These are phyloP conservation scores for Leccinum uliginosum DNA, from an alignment of 768 basidiomycete genomes.

Conservation along the genomic window DNA sequence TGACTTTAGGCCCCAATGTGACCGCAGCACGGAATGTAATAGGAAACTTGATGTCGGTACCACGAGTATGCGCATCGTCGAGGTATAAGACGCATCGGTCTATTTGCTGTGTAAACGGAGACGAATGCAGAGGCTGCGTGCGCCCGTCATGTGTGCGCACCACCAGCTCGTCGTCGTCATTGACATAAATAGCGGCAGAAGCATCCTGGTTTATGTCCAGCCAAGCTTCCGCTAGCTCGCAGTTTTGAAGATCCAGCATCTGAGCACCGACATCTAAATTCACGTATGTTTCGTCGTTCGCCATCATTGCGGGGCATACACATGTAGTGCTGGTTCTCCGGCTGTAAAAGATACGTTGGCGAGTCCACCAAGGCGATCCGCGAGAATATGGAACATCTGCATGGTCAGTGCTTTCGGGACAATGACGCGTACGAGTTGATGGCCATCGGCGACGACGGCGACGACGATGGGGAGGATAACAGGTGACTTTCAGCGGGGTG, in stretches of 20 bases:
- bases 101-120: constrained; percentile 24
- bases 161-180: constrained; percentile 25
- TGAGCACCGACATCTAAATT: constrained; percentile 51
- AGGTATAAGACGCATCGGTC: constrained; percentile 32
- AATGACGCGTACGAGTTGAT: constrained; percentile 24
- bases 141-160: constrained; percentile 22
- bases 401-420: constrained; percentile 23
- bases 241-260: constrained; percentile 46
- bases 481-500: constrained; percentile 22
- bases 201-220: constrained; percentile 19
- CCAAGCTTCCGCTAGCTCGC: constrained; percentile 39
- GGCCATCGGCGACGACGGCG: constrained; percentile 24
- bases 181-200: constrained; percentile 25
- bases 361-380: constrained; percentile 29
- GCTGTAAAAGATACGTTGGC: constrained; percentile 28
- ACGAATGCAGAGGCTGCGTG: constrained; percentile 20
- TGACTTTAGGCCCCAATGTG: constrained; percentile 33
- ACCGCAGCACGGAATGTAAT: constrained; percentile 29
- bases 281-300: neutral
- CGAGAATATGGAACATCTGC: constrained; percentile 33
- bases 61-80: constrained; percentile 36
- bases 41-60: constrained; percentile 35
- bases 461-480: constrained; percentile 34
- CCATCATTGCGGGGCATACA: neutral
- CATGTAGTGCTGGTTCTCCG: constrained; percentile 14